Base-by-base conservation (phyloP, 148 eudicot species). In the Chenopodium quinoa region DNA sequence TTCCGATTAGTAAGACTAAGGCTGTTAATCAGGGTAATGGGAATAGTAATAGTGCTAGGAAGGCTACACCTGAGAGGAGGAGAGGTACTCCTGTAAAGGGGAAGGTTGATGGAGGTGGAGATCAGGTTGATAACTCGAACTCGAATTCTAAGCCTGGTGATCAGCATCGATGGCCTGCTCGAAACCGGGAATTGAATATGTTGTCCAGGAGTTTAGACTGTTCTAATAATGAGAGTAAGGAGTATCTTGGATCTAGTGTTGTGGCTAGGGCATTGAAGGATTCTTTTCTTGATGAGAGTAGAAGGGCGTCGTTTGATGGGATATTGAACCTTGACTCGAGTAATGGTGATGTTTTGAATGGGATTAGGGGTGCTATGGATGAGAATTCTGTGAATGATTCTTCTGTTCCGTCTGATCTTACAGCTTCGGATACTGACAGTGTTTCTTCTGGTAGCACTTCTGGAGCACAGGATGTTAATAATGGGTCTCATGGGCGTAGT, bases 381-480 rank as follows among this genome's bases (percentile, higher is more conserved):
- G 82, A 85, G 0, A 90, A 86, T 85, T 93, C 89, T 19, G 86
- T 88, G 52, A 91, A 88, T 87, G 91, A 86, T 40, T 82, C 90
- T 44, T 90, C 89, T 23, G 84, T 84, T 70, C 89, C 87, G 12
- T 90, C 91, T 83, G 98, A 93, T 89, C 89, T 87, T 68, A 88
- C 91, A 10, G 91, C 92, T 27, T 94, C 97, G 9, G 98, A 94
- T 89, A 85, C 98, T 10, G 99, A 96, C 23, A 96, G 99, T 83
- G 90, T 92, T 63, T 96, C 99, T 78, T 96, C 98, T 14, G 98
- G 93, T 78, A 96, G 99, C 79, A 91, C 93, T 78, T 92, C 98
- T 27, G 97, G 92, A 44, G 85, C 89, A 23, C 94, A 89, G 81
- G 98, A 92, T 34, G 65, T 47, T 10, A 82, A 84, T 82, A 87